These are phyloP conservation scores for Aspergillus campestris DNA, from an alignment of 495 filamentous ascomycete genomes.

Conservation along the genomic window DNA sequence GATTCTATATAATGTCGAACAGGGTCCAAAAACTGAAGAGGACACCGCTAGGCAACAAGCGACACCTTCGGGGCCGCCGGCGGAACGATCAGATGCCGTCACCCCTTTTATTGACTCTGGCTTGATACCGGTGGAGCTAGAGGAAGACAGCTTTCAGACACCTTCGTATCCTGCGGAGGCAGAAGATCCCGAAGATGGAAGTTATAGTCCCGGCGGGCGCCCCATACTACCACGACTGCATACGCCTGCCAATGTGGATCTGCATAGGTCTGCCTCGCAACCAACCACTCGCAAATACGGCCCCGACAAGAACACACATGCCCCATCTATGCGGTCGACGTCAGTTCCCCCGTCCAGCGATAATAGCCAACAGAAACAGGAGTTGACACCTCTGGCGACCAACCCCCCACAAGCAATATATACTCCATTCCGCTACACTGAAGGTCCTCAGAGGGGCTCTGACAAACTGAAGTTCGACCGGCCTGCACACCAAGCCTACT, in stretches of 20 bases:
- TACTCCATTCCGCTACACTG: conserved; percentile 38
- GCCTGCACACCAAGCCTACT: conserved; percentile 40
- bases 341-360: conserved; percentile 21
- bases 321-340: conserved; percentile 10
- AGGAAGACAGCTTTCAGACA: conserved; percentile 6
- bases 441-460: conserved; percentile 40
- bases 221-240: conserved; percentile 25
- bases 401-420: conserved; percentile 41
- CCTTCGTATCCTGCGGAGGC: conserved; percentile 7
- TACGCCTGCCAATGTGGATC: conserved; percentile 6
- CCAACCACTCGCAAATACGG: conserved; percentile 11
- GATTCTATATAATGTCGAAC: conserved; percentile 43
- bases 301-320: neutral
- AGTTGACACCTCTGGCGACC: conserved; percentile 23
- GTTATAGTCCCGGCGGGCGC: conserved; percentile 43
- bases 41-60: conserved; percentile 3
- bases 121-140: conserved; percentile 27
- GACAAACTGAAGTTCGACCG: conserved; percentile 30
- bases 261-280: conserved; percentile 15
- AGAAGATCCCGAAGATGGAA: conserved; percentile 19
- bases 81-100: conserved; percentile 6
- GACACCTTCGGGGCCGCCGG: conserved; percentile 4
- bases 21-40: conserved; percentile 14
- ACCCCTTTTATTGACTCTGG: conserved; percentile 24
- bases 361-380: conserved; percentile 12